A percentile compares a stretch with the other conserved stretches of the same genome.
phyloP scores from a whole-genome alignment of 2,329 filamentous ascomycete species.

The Xylaria sp. region DNA sequence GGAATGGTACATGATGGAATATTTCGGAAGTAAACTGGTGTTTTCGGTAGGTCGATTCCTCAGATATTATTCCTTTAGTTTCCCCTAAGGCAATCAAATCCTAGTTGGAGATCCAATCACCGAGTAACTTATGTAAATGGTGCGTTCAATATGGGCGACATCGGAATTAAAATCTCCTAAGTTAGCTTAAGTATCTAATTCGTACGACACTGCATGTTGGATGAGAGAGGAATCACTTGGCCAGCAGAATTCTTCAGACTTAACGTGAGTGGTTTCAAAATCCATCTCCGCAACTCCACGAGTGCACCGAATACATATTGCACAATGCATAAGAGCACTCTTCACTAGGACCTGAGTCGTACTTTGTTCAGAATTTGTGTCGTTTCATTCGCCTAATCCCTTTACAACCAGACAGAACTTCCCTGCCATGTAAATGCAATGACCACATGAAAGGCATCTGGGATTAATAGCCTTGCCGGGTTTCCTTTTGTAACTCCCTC shows the following conservation, averaged over 20 bases:
- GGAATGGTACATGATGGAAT: not conserved
- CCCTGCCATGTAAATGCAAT: conserved; percentile 62
- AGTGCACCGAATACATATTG: not conserved
- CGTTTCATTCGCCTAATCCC: conserved; percentile 64
- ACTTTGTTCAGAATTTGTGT: conserved; percentile 51
- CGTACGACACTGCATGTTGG: not conserved
- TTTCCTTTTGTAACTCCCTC: conserved; percentile 51
- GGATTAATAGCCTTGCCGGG: conserved; percentile 46
- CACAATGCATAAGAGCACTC: conserved; percentile 1
- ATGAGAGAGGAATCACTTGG: not conserved
- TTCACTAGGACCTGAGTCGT: conserved; percentile 8
- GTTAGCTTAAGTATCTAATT: not conserved
- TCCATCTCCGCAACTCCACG: not conserved
- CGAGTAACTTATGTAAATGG: not conserved
- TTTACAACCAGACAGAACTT: conserved; percentile 59
- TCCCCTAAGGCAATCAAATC: not conserved
- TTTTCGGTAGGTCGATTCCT: not conserved
- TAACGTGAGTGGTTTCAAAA: not conserved
- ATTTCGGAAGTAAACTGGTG: too few species aligned
- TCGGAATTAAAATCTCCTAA: not conserved
- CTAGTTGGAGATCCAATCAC: not conserved
- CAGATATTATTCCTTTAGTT: not conserved
- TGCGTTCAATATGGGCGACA: not conserved
- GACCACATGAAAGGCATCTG: conserved; percentile 52
- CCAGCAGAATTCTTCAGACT: not conserved